Conservation (phyloP, 2,329 filamentous ascomycete genomes). For the Decorospora gaudefroyi region DNA sequence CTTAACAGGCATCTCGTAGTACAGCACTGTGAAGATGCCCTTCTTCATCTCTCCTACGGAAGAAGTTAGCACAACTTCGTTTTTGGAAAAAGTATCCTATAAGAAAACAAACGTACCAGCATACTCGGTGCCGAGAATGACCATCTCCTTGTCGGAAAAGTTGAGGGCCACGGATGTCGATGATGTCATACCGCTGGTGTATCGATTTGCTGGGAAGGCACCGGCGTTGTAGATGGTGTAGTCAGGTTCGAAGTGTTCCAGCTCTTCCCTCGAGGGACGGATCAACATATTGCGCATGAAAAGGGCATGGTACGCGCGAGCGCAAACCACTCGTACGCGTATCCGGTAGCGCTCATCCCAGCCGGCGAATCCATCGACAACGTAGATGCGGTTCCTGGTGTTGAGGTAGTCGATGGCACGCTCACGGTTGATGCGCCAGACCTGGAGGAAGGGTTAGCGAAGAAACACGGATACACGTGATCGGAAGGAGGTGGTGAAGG, state of each 20-base stretch:
- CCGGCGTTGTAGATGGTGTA: constrained; percentile 99
- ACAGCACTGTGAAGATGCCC: constrained; percentile 97
- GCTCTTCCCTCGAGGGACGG: constrained; percentile 84
- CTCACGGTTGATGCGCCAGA: constrained; percentile 99
- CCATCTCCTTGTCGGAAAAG: constrained; percentile 99
- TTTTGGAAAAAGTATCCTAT: neutral
- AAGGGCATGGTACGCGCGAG: constrained; percentile 97
- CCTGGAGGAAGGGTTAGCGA: constrained; percentile 59
- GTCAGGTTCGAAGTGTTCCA: constrained; percentile 97
- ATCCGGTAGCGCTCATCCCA: constrained; percentile 99
- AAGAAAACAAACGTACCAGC: constrained; percentile 61
- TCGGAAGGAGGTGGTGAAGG: constrained; percentile 3
- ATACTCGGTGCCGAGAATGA: constrained; percentile 98
- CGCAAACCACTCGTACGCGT: constrained; percentile 95
- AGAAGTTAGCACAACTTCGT: constrained; percentile 16
- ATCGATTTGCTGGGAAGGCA: constrained; percentile 97
- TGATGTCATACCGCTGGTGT: constrained; percentile 97
- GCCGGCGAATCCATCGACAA: constrained; percentile 94
- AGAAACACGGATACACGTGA: constrained; percentile 28
- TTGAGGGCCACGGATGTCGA: constrained; percentile 98
- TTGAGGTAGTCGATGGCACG: constrained; percentile 99
- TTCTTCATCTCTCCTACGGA: constrained; percentile 78
- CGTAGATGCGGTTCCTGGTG: constrained; percentile 98
- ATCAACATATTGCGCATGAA: constrained; percentile 99
- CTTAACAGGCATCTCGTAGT: constrained; percentile 99